These are phyloP conservation scores for Durio zibethinus DNA, from an alignment of 345 rosid genomes.

Conservation along the genomic window DNA sequence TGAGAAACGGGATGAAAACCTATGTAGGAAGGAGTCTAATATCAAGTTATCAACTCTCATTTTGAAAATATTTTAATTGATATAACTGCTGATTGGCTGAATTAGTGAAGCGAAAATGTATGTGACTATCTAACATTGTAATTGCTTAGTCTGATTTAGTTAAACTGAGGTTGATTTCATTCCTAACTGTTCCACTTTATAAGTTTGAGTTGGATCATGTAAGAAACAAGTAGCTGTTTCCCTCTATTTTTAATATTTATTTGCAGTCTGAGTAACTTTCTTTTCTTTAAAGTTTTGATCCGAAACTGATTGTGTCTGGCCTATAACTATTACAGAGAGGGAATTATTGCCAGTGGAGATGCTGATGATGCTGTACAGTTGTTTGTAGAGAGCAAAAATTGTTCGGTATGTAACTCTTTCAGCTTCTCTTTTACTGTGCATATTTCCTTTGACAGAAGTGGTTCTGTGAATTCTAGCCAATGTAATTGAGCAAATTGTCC, in stretches of 20 bases:
- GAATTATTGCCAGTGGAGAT: constrained; percentile 83
- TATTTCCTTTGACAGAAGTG: neutral
- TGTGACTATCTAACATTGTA: neutral
- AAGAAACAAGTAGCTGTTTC: neutral
- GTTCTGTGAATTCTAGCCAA: neutral
- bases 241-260: neutral
- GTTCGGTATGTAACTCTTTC: constrained; percentile 36
- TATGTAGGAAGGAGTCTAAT: neutral
- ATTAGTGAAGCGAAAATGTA: neutral
- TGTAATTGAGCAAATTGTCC: neutral
- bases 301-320: neutral
- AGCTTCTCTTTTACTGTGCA: neutral
- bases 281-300: constrained; percentile 6
- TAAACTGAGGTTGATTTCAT: neutral
- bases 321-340: constrained; percentile 51
- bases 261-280: neutral
- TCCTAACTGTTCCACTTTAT: neutral
- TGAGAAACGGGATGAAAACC: neutral
- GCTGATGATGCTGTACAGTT: constrained; percentile 83
- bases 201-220: neutral
- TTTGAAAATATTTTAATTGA: neutral
- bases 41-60: neutral
- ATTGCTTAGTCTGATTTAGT: neutral
- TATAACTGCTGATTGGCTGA: neutral
- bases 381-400: constrained; percentile 68